These are phyloP conservation scores for Onygenales sp. DNA, from an alignment of 2,329 filamentous ascomycete genomes.

Conservation along the genomic window DNA sequence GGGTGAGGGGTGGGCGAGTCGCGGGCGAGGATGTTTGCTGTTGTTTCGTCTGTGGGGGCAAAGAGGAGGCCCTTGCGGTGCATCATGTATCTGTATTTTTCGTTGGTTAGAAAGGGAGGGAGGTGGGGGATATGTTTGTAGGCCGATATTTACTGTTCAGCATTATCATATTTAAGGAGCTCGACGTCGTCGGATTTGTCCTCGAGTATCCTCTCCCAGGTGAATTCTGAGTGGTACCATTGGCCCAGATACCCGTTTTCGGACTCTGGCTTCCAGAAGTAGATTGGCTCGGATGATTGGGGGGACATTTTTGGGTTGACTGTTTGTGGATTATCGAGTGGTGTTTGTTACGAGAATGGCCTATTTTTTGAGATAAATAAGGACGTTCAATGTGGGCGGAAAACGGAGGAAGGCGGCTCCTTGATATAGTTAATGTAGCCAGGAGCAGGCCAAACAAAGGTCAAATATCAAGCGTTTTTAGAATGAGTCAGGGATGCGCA, in stretches of 20 bases:
- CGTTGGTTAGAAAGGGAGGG: not conserved
- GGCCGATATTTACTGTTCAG: conserved; percentile 9
- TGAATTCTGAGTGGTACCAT: conserved; percentile 15
- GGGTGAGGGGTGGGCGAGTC: conserved; percentile 17
- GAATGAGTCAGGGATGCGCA: too few relatives aligned
- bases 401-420: too few relatives aligned
- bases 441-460: too few relatives aligned
- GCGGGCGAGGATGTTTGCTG: conserved; percentile 16
- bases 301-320: not conserved
- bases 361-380: too few relatives aligned
- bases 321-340: too few relatives aligned
- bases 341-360: too few relatives aligned
- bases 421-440: too few relatives aligned
- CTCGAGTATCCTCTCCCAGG: conserved; percentile 4
- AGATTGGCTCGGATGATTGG: conserved; percentile 6
- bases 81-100: conserved; percentile 22
- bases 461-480: too few relatives aligned
- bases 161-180: conserved; percentile 11
- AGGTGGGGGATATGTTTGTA: not conserved
- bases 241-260: conserved; percentile 15
- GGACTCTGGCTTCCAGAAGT: conserved; percentile 15
- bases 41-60: conserved; percentile 17
- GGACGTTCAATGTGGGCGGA: too few relatives aligned
- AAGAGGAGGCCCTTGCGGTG: conserved; percentile 26
- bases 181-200: not conserved